Conservation (phyloP, 192 early-diverging fungal genomes). For the Umbelopsis sp. region DNA sequence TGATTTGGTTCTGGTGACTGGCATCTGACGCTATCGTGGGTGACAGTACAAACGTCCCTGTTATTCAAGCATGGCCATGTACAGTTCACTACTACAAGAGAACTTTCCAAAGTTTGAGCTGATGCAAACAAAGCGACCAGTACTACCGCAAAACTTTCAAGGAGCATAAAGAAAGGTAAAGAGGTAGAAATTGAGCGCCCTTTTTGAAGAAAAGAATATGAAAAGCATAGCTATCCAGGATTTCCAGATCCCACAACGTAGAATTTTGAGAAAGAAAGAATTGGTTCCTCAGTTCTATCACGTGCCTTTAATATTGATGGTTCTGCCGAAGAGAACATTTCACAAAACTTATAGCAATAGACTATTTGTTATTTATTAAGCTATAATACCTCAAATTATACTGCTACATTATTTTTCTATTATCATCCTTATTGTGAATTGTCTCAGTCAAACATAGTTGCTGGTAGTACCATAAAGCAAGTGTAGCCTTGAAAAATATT, state of each 20-base stretch:
- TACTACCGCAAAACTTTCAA: neutral
- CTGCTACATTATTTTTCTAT: no score
- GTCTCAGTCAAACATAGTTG: no score
- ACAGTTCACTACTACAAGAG: conserved; percentile 16
- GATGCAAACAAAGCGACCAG: neutral
- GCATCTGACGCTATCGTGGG: neutral
- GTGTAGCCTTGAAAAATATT: no score
- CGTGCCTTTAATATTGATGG: neutral
- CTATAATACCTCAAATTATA: no score
- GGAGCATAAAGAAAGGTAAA: conserved; percentile 2
- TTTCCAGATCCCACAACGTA: neutral
- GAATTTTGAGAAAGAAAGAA: conserved; percentile 15
- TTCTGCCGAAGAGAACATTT: neutral
- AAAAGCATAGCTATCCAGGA: conserved; percentile 13
- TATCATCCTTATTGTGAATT: no score
- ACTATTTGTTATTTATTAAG: no score
- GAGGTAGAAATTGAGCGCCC: neutral
- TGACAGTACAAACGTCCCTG: neutral
- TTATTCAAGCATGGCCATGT: conserved; percentile 24
- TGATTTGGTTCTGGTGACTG: neutral
- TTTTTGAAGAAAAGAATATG: conserved; percentile 13
- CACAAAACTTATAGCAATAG: no score
- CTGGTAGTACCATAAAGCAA: no score
- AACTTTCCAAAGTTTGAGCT: neutral
- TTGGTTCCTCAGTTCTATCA: neutral